Conservation (phyloP, 352 stramenopile species). For the Phytopythium ostracodes region DNA sequence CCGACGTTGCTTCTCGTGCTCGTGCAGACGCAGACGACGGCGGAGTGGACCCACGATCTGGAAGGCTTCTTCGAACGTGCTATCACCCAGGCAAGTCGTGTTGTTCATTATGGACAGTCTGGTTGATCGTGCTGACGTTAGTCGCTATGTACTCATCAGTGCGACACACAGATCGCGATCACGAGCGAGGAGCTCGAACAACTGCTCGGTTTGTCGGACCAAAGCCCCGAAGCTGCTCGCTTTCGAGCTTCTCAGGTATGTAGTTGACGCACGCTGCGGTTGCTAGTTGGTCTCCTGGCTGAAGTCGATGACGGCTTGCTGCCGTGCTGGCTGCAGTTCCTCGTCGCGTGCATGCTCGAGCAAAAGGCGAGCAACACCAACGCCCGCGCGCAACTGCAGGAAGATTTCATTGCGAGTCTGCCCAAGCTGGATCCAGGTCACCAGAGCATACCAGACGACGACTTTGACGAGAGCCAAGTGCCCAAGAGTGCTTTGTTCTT, state of each 20-base stretch:
- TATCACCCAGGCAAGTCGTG: conserved; percentile 17
- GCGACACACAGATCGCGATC: conserved; percentile 38
- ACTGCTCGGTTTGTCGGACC: conserved; percentile 39
- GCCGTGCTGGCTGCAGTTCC: conserved; percentile 18
- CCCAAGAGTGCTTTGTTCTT: conserved; percentile 35
- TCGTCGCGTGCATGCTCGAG: conserved; percentile 53
- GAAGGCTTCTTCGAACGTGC: conserved; percentile 30
- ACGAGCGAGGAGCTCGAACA: conserved; percentile 38
- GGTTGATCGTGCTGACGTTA: neutral
- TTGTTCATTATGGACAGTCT: neutral
- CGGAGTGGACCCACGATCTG: conserved; percentile 23
- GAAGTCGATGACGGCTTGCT: neutral
- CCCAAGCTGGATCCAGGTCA: neutral
- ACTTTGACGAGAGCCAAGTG: neutral
- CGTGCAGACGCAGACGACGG: conserved; percentile 12
- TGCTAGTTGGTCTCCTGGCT: neutral
- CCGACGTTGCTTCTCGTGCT: neutral
- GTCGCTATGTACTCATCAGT: conserved; percentile 30
- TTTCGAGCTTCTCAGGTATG: conserved; percentile 49
- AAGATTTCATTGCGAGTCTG: conserved; percentile 18
- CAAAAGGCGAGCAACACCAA: conserved; percentile 56
- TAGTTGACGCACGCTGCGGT: neutral
- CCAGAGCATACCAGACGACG: neutral
- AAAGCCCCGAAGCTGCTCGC: conserved; percentile 31
- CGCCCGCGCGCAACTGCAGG: conserved; percentile 27